phyloP scores from a whole-genome alignment of 2,329 filamentous ascomycete species.

The Aspergillus sp. region DNA sequence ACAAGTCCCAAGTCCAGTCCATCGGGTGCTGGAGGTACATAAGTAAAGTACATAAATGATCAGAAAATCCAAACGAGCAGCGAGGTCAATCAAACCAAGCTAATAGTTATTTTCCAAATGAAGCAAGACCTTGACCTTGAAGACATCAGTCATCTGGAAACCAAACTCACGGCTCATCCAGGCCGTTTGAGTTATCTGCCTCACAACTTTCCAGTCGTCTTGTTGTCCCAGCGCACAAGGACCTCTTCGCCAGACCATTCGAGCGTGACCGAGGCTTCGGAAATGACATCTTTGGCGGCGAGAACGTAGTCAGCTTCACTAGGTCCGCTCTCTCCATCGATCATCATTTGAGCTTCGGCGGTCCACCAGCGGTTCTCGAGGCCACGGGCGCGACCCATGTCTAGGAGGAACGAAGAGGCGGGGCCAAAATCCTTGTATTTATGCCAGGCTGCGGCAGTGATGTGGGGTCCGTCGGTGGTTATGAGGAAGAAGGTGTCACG shows the following conservation, averaged over 20 bases:
- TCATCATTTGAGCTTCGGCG: slow-evolving; percentile 16
- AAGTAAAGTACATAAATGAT: neutral
- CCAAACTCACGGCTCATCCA: slow-evolving; percentile 20
- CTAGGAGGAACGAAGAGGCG: slow-evolving; percentile 21
- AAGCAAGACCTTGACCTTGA: slow-evolving; percentile 25
- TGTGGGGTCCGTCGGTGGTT: slow-evolving; percentile 14
- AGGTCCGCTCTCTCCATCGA: slow-evolving; percentile 7
- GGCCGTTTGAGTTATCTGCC: slow-evolving; percentile 20
- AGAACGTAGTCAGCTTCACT: neutral
- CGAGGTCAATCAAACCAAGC: neutral
- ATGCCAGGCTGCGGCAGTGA: slow-evolving; percentile 25
- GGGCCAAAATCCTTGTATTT: slow-evolving; percentile 21
- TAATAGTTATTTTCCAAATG: slow-evolving; percentile 14
- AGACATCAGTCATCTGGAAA: neutral
- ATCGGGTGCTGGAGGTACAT: neutral
- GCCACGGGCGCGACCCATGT: slow-evolving; percentile 22
- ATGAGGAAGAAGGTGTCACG: slow-evolving; percentile 25
- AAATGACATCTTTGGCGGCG: slow-evolving; percentile 10
- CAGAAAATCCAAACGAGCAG: neutral
- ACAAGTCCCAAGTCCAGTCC: neutral
- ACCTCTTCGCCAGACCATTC: slow-evolving; percentile 28
- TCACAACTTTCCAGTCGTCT: slow-evolving; percentile 24
- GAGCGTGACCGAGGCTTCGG: slow-evolving; percentile 27
- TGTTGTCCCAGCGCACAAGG: slow-evolving; percentile 23
- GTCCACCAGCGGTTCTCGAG: slow-evolving; percentile 15